phyloP scores from a whole-genome alignment of 805 yeast species.

The Sugiyamaella smithiae region DNA sequence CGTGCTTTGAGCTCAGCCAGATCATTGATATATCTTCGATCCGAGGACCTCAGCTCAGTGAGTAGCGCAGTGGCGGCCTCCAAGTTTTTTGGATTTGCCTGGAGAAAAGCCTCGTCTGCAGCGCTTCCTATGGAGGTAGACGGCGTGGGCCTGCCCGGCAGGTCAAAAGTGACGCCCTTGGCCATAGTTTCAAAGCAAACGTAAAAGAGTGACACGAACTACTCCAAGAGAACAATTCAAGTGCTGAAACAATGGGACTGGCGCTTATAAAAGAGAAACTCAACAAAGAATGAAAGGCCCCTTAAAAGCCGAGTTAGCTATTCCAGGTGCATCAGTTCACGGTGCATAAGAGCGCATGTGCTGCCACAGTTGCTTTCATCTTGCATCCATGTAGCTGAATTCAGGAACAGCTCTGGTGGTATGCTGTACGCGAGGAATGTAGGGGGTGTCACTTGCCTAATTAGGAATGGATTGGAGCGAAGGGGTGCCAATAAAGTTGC shows the following conservation, averaged over 20 bases:
- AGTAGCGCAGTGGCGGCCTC: slow-evolving; percentile 8
- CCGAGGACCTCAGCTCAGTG: slow-evolving; percentile 14
- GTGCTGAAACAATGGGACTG: too few species aligned
- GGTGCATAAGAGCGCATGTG: background rate
- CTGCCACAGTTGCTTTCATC: background rate
- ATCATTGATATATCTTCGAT: slow-evolving; percentile 10
- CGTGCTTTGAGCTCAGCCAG: slow-evolving; percentile 10
- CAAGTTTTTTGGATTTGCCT: background rate
- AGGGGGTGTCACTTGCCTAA: background rate
- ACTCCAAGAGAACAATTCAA: background rate
- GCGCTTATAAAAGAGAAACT: background rate
- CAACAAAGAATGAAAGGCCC: background rate
- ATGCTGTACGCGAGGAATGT: background rate
- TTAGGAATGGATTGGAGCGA: background rate
- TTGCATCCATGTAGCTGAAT: background rate
- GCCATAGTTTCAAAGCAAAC: background rate
- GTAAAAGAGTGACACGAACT: background rate
- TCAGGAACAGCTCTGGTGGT: too few species aligned
- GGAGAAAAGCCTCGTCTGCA: background rate
- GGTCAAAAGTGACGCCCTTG: slow-evolving; percentile 13
- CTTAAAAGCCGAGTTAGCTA: slow-evolving; percentile 1
- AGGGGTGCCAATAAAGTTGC: slow-evolving; percentile 1
- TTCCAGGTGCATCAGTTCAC: background rate
- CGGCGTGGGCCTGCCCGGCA: slow-evolving; percentile 16
- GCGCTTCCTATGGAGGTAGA: slow-evolving; percentile 1